Evolutionary conservation across 192 early-diverging fungal genomes (phyloP).

Genomic region (Dimargaris xerosporica): DNA sequence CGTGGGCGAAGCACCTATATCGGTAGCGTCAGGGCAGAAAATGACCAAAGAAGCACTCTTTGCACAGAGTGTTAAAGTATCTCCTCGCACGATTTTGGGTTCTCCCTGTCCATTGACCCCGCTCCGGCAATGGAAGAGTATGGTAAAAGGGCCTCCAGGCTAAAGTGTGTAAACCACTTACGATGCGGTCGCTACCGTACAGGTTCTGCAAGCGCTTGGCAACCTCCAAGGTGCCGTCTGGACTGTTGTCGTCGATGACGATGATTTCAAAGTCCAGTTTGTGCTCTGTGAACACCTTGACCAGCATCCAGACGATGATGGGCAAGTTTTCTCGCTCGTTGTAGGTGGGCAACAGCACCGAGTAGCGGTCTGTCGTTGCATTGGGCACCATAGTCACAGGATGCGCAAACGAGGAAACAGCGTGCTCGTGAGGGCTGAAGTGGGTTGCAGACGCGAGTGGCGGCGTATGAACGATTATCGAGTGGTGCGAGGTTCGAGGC

Average conservation of each 20-base stretch:
- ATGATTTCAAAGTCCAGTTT: conserved; percentile 89
- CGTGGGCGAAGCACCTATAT: conserved; percentile 72
- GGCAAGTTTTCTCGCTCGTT: conserved; percentile 96
- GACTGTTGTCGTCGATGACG: conserved; percentile 89
- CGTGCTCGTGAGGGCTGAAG: too few relatives aligned
- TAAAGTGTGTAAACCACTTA: conserved; percentile 20
- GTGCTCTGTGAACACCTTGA: conserved; percentile 70
- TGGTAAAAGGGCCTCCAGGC: too few relatives aligned
- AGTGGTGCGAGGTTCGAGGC: too few relatives aligned
- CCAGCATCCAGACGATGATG: conserved; percentile 82
- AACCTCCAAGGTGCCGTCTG: conserved; percentile 88
- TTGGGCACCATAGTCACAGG: too few relatives aligned
- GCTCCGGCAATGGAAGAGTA: too few relatives aligned
- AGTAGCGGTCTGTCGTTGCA: conserved; percentile 46
- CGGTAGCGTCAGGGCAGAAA: not conserved
- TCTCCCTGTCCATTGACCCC: not conserved
- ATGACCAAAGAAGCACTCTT: too few relatives aligned
- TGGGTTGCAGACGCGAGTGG: too few relatives aligned
- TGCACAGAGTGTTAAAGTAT: too few relatives aligned
- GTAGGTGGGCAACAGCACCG: conserved; percentile 94
- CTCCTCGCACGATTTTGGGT: too few relatives aligned
- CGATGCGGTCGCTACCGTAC: conserved; percentile 80
- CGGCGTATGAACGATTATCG: too few relatives aligned
- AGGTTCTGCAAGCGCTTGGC: conserved; percentile 73
- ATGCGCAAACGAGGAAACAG: too few relatives aligned